Evolutionary conservation across 768 basidiomycete genomes (phyloP), one percentile per base, ranked within the genome.

Genomic region (Tricholoma sp.): DNA sequence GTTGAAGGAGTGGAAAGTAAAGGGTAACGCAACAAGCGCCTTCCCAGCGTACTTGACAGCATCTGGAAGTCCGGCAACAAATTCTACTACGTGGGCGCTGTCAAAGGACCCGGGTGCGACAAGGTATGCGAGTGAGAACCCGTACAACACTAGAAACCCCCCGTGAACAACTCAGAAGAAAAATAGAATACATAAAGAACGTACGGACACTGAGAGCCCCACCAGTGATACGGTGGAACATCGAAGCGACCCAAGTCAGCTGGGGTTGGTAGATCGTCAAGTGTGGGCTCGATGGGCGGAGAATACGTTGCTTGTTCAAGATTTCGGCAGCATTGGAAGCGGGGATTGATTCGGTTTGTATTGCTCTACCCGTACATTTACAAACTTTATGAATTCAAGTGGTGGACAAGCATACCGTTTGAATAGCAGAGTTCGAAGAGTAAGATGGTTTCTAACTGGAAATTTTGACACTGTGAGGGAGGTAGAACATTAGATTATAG

Each of bases 191-290:
- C 36, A 24, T 17, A 51, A 28, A 24, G 34, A 49, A 84, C 86
- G 62, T 65, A 94, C 92, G 78, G 50, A 79, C 84, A 58, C 89
- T 88, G 50, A 99, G 81, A 9, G 77, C 91, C 7, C 72, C 80
- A 57, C 96, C 97, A 10, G 94, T 89, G n/a, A 80, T 70, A 69
- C 97, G 89, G 74, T 98, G 88, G 39, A 80, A 84, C 64, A 96
- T 93, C 15, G 94, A 97, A 4, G 74, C 80, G 54, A 91, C 12
- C 91, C 92, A 96, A 34, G 96, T 98, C 48, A 98, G 72, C 73
- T 98, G 92, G 1, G 89, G 90, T 67, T 95, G 88, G 76, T 99
- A 99, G 73, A 99, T 98, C 55, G 94, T 94, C 68, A 94, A 89
- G 71, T 98, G 95, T 8, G 97, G 97, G 65, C 89, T 91, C 59